These are phyloP conservation scores for Diaporthe velutina DNA, from an alignment of 2,329 filamentous ascomycete genomes.

Conservation along the genomic window DNA sequence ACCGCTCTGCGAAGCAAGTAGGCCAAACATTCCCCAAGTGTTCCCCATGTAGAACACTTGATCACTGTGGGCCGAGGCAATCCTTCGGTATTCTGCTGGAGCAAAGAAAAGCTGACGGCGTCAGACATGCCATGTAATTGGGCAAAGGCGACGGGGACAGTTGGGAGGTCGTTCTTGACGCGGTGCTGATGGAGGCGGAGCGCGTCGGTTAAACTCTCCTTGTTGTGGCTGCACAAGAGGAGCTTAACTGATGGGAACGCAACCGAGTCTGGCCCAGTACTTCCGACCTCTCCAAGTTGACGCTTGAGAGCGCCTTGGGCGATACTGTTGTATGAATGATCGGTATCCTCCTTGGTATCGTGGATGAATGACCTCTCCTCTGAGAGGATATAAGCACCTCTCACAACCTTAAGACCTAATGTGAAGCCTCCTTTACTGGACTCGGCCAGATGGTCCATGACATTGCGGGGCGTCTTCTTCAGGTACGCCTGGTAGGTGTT, in stretches of 20 bases:
- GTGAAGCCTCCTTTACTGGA: neutral
- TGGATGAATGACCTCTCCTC: neutral
- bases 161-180: neutral
- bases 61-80: neutral
- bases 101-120: neutral
- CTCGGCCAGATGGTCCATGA: neutral
- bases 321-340: neutral
- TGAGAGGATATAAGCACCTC: neutral
- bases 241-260: neutral
- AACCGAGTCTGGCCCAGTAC: neutral
- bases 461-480: neutral
- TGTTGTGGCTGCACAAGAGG: neutral
- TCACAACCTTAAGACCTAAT: neutral
- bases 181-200: neutral
- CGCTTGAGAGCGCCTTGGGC: neutral
- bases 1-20: neutral
- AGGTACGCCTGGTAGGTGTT: neutral
- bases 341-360: neutral
- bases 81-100: neutral
- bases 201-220: neutral
- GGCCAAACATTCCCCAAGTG: neutral
- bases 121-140: neutral
- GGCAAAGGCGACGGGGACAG: neutral
- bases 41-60: neutral
- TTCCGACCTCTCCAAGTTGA: neutral